Evolutionary conservation across 352 stramenopile species (phyloP).

Genomic region (Sclerospora graminicola): DNA sequence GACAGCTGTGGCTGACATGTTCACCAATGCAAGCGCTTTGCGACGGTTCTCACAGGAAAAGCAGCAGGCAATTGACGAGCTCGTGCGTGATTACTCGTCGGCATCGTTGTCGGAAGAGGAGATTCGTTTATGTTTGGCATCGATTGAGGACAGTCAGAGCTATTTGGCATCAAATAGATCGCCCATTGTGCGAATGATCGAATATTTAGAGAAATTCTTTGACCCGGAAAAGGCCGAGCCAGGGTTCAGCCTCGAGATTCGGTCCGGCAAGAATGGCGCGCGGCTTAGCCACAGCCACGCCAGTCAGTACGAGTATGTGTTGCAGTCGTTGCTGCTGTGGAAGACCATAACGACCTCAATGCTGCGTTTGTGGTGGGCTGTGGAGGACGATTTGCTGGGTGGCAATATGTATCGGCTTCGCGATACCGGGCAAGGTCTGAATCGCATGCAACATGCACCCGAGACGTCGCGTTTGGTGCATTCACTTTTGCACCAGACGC

Average conservation of each 20-base stretch:
- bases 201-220: slow-evolving; percentile 51
- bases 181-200: slow-evolving; percentile 57
- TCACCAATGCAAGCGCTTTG: slow-evolving; percentile 6
- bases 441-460: slow-evolving; percentile 53
- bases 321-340: slow-evolving; percentile 55
- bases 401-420: slow-evolving; percentile 44
- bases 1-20: slow-evolving; percentile 31
- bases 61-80: slow-evolving; percentile 22
- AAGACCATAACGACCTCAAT: slow-evolving; percentile 52
- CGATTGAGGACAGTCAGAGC: slow-evolving; percentile 44
- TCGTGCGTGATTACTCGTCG: slow-evolving; percentile 40
- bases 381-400: slow-evolving; percentile 47
- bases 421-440: slow-evolving; percentile 57
- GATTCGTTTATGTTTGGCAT: slow-evolving; percentile 39
- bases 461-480: slow-evolving; percentile 48
- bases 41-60: slow-evolving; percentile 21
- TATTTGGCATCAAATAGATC: slow-evolving; percentile 47
- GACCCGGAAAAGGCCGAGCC: slow-evolving; percentile 30
- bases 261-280: slow-evolving; percentile 44
- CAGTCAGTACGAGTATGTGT: slow-evolving; percentile 53
- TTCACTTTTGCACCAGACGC: slow-evolving; percentile 34
- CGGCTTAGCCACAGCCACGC: slow-evolving; percentile 46
- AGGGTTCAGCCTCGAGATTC: slow-evolving; percentile 43
- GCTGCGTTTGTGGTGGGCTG: slow-evolving; percentile 53
- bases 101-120: slow-evolving; percentile 36